Conservation (phyloP, 2,329 filamentous ascomycete genomes). For the Xylaria polymorpha region DNA sequence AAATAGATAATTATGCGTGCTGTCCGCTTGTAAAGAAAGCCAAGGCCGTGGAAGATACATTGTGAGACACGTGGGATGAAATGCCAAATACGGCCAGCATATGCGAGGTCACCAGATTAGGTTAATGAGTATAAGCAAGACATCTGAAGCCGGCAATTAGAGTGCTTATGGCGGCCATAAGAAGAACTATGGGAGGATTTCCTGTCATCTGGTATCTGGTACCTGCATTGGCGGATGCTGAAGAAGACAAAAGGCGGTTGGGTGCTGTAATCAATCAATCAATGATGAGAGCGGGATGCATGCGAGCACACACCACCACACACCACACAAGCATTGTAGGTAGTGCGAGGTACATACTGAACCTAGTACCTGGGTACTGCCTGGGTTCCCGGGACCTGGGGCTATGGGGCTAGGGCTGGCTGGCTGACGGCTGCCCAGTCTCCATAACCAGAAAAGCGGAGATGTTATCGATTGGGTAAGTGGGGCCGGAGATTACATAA, state of each 20-base stretch:
- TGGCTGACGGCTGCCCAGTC: constrained; percentile 1
- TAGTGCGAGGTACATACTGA: neutral
- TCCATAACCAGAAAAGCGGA: constrained; percentile 30
- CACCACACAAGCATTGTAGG: too few relatives aligned
- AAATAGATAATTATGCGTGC: neutral
- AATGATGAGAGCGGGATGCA: neutral
- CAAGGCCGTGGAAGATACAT: neutral
- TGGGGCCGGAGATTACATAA: constrained; percentile 40
- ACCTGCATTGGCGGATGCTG: constrained; percentile 28
- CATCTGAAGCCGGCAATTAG: neutral
- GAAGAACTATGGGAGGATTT: neutral
- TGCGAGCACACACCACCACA: too few relatives aligned
- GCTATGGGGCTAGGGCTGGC: neutral
- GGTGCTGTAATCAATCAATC: constrained; percentile 16
- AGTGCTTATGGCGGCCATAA: constrained; percentile 15
- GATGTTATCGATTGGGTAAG: constrained; percentile 35
- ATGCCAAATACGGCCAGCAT: neutral
- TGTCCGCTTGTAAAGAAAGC: neutral
- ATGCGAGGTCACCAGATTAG: neutral
- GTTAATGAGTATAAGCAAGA: neutral
- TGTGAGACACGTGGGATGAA: neutral
- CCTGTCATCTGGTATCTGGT: constrained; percentile 16
- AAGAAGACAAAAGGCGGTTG: constrained; percentile 9
- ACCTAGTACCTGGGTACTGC: neutral
- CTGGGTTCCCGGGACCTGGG: neutral